Percentiles rank a stretch among this genome's conserved stretches.
These are phyloP conservation scores for Penstemon barbatus DNA, from an alignment of 257 asterid species.

Conservation along the genomic window DNA sequence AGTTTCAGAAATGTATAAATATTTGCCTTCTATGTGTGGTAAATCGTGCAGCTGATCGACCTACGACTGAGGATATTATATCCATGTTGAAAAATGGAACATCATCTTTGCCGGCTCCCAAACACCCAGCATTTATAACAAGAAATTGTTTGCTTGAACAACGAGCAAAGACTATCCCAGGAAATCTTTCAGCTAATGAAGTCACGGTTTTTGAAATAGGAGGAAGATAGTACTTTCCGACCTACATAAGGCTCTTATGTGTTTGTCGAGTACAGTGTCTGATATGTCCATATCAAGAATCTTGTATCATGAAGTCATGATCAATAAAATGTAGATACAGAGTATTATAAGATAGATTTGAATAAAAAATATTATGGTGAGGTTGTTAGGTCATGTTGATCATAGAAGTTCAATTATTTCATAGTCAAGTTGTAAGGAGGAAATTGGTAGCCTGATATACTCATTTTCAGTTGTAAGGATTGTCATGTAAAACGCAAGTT, in stretches of 20 bases:
- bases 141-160: conserved; percentile 27
- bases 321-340: too few relatives aligned
- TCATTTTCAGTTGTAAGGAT: too few relatives aligned
- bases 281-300: too few relatives aligned
- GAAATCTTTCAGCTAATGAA: conserved; percentile 34
- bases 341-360: too few relatives aligned
- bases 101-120: conserved; percentile 36
- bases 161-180: neutral
- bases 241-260: conserved; percentile 24
- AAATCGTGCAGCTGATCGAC: conserved; percentile 46
- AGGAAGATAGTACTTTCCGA: conserved; percentile 11
- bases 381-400: too few relatives aligned
- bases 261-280: too few relatives aligned
- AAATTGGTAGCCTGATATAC: too few relatives aligned
- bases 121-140: conserved; percentile 45
- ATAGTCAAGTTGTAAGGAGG: too few relatives aligned
- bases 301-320: too few relatives aligned
- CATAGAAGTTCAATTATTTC: too few relatives aligned
- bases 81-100: conserved; percentile 46
- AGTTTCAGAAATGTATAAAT: conserved; percentile 43
- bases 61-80: conserved; percentile 44
- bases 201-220: conserved; percentile 32
- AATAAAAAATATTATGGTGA: too few relatives aligned
- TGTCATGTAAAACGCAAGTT: too few relatives aligned
- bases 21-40: conserved; percentile 55